Evolutionary conservation across 495 filamentous ascomycete species (phyloP).

Genomic region (Penicillium pancosmium): DNA sequence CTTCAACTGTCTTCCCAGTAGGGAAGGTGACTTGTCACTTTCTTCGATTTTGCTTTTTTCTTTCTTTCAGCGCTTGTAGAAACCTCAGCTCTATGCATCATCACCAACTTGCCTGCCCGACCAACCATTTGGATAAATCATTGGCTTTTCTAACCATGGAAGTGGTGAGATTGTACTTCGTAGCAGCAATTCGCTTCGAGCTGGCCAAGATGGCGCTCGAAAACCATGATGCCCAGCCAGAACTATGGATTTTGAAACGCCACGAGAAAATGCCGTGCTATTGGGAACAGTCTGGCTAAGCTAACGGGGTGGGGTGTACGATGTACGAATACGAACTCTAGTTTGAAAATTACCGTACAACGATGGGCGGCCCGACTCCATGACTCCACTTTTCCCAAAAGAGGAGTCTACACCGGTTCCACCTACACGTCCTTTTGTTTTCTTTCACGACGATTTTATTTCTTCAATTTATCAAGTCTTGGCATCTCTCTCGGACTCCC

Average conservation of each 20-base stretch:
- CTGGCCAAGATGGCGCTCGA: background rate
- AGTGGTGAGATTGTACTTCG: background rate
- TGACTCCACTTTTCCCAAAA: conserved; percentile 6
- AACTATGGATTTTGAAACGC: background rate
- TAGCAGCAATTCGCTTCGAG: background rate
- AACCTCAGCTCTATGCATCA: background rate
- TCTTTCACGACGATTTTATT: background rate
- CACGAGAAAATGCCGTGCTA: background rate
- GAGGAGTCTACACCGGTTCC: background rate
- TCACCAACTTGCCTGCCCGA: background rate
- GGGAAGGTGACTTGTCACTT: background rate
- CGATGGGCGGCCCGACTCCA: conserved; percentile 8
- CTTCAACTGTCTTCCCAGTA: background rate
- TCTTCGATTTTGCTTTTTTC: background rate
- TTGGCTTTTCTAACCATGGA: background rate
- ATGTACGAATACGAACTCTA: background rate
- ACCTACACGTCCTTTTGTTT: conserved; percentile 2
- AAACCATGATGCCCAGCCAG: background rate
- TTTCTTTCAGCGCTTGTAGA: background rate
- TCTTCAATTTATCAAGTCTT: background rate
- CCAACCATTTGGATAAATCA: background rate
- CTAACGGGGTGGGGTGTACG: too few relatives aligned
- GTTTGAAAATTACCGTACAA: conserved; percentile 19
- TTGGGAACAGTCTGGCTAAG: background rate
- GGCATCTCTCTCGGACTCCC: background rate